phyloP scores from a whole-genome alignment of 2,329 filamentous ascomycete genomes.

The Grosmannia huntii region DNA sequence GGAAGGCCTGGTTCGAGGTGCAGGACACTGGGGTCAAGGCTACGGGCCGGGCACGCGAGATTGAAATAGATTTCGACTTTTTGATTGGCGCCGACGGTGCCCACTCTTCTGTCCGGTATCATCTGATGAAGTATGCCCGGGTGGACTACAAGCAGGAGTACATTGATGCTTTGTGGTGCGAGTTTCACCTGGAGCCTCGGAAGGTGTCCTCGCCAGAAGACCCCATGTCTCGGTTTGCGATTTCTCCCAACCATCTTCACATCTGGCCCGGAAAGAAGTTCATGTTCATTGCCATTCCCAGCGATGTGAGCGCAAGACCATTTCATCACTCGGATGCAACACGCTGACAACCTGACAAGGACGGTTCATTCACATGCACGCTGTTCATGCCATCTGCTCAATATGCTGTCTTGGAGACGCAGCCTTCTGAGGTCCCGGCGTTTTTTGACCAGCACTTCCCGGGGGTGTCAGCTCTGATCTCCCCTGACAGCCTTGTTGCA shows the following conservation, averaged over 20 bases:
- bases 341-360: conserved; percentile 30
- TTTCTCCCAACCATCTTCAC: conserved; percentile 87
- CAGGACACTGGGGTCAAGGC: conserved; percentile 21
- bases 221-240: conserved; percentile 46
- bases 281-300: conserved; percentile 97
- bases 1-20: conserved; percentile 79
- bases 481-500: conserved; percentile 50
- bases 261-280: conserved; percentile 92
- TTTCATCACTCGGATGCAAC: background rate
- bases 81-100: conserved; percentile 93
- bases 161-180: conserved; percentile 94
- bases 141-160: conserved; percentile 92
- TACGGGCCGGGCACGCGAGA: conserved; percentile 46
- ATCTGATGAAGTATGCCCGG: conserved; percentile 88
- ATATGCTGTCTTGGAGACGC: conserved; percentile 54
- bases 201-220: conserved; percentile 17
- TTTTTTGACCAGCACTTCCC: conserved; percentile 84
- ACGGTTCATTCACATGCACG: conserved; percentile 90
- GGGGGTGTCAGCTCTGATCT: conserved; percentile 63
- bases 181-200: conserved; percentile 65
- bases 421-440: conserved; percentile 43
- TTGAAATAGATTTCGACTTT: conserved; percentile 79
- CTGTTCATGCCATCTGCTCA: conserved; percentile 69
- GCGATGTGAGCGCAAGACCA: conserved; percentile 30
- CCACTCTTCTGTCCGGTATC: conserved; percentile 80